phyloP scores from a whole-genome alignment of 2,329 filamentous ascomycete genomes.

The Aspergillus sp. region DNA sequence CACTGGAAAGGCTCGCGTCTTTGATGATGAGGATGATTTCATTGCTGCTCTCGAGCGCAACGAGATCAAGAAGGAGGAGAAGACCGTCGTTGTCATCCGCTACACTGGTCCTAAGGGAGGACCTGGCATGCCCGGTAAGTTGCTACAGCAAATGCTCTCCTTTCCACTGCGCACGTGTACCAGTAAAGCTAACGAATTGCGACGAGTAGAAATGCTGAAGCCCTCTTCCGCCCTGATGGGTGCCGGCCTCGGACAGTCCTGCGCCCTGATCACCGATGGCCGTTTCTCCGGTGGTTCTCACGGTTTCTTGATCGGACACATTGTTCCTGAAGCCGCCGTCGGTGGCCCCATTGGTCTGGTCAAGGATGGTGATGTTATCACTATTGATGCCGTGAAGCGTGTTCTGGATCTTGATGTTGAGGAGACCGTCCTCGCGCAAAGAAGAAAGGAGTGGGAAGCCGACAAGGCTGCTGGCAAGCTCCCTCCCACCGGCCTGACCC shows the following conservation, averaged over 20 bases:
- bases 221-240: slow-evolving; percentile 72
- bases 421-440: slow-evolving; percentile 62
- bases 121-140: slow-evolving; percentile 61
- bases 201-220: slow-evolving; percentile 62
- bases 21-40: slow-evolving; percentile 70
- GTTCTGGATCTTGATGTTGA: slow-evolving; percentile 66
- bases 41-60: slow-evolving; percentile 66
- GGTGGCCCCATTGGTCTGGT: slow-evolving; percentile 83
- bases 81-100: slow-evolving; percentile 74
- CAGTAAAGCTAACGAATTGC: background rate
- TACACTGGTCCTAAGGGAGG: slow-evolving; percentile 56
- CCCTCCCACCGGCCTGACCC: slow-evolving; percentile 57
- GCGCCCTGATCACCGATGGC: slow-evolving; percentile 72
- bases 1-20: slow-evolving; percentile 69
- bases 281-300: slow-evolving; percentile 68
- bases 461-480: slow-evolving; percentile 41
- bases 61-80: slow-evolving; percentile 73
- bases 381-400: slow-evolving; percentile 77
- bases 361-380: slow-evolving; percentile 75
- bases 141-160: background rate
- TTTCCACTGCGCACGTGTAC: background rate
- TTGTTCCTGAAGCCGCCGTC: slow-evolving; percentile 83
- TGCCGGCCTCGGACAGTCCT: slow-evolving; percentile 67
- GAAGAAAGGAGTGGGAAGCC: slow-evolving; percentile 62
- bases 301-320: slow-evolving; percentile 84